Conservation (phyloP, 208 protist genomes). For the Leishmania aethiopica region DNA sequence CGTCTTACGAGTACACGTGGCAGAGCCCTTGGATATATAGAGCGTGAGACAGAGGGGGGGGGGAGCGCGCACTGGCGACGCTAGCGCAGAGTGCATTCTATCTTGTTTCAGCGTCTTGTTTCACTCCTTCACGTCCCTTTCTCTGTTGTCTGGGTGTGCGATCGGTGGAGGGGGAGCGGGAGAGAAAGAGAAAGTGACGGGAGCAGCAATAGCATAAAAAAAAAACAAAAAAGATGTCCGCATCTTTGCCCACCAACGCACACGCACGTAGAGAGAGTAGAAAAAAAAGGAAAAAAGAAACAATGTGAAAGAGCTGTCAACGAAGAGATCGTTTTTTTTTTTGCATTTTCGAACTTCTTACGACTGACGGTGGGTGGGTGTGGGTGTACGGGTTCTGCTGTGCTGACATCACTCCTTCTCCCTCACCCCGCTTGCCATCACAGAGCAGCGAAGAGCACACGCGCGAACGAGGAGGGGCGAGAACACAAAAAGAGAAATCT, state of each 20-base stretch:
- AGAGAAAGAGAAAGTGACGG: neutral
- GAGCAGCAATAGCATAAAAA: neutral
- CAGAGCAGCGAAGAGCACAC: neutral
- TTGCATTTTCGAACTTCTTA: neutral
- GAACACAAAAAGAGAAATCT: neutral
- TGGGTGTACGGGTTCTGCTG: neutral
- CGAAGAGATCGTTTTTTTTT: conserved; percentile 1
- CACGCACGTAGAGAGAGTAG: conserved; percentile 18
- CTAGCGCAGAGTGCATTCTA: neutral
- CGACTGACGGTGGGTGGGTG: neutral
- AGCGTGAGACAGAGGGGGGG: neutral
- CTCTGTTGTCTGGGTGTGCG: too few relatives aligned
- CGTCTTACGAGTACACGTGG: neutral
- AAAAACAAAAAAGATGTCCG: conserved; percentile 12
- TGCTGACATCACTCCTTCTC: neutral
- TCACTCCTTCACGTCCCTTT: neutral
- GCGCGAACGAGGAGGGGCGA: neutral
- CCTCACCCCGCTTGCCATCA: neutral
- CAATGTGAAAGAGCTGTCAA: conserved; percentile 12
- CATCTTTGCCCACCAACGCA: neutral
- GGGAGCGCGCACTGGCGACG: neutral
- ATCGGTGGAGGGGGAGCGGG: too few relatives aligned
- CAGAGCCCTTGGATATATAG: conserved; percentile 21
- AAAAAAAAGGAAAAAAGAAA: conserved; percentile 1
- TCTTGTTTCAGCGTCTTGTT: neutral